These are phyloP conservation scores for Murraya paniculata DNA, from an alignment of 345 rosid genomes.

Conservation along the genomic window DNA sequence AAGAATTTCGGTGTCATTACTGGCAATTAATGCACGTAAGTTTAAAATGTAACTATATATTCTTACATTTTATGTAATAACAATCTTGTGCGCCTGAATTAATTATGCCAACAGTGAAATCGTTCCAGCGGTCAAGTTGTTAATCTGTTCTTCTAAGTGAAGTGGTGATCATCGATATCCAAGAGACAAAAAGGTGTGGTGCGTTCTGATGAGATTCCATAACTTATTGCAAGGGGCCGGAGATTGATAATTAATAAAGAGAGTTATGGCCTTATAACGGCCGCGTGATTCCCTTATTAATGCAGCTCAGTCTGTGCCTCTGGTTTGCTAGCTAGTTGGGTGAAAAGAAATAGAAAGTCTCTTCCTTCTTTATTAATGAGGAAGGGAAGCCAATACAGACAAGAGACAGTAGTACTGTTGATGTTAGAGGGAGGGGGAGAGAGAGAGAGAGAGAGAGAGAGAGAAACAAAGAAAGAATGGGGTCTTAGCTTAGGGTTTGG, in stretches of 20 bases:
- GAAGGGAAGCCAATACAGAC: neutral
- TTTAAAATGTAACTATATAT: too few species aligned
- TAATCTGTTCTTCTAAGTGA: neutral
- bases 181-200: conserved; percentile 20
- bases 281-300: conserved; percentile 20
- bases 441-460: neutral
- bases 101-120: neutral
- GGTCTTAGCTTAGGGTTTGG: neutral
- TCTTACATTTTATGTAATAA: too few species aligned
- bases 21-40: too few species aligned
- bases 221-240: neutral
- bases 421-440: neutral
- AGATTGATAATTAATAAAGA: neutral
- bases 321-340: conserved; percentile 15
- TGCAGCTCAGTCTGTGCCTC: conserved; percentile 9
- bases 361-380: conserved; percentile 6
- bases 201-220: conserved; percentile 23
- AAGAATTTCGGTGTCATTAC: too few species aligned
- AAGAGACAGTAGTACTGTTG: neutral
- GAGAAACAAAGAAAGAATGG: neutral
- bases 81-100: too few species aligned
- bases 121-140: neutral
- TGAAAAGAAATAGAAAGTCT: neutral
- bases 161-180: conserved; percentile 5
- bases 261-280: conserved; percentile 9